A percentile compares a stretch with the other conserved stretches of the same genome.
Conservation (phyloP, 1,284 basidiomycete genomes). For the Ustilago esculenta region DNA sequence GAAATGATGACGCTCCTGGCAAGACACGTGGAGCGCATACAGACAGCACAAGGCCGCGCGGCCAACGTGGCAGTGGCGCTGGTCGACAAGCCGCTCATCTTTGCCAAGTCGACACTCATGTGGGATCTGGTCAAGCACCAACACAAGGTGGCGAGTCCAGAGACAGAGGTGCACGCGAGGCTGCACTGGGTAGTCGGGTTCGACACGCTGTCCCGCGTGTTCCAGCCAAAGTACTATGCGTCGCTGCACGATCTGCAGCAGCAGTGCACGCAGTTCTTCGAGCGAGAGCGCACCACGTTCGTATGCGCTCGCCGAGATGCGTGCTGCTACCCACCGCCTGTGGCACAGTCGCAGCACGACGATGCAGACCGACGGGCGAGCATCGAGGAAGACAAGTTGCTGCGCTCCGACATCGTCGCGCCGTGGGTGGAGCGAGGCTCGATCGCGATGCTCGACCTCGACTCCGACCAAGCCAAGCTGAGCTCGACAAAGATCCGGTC, state of each 20-base stretch:
- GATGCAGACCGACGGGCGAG: slow-evolving; percentile 8
- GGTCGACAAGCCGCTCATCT: slow-evolving; percentile 87
- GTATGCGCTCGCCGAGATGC: slow-evolving; percentile 67
- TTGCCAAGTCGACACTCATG: slow-evolving; percentile 77
- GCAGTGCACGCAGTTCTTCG: slow-evolving; percentile 75
- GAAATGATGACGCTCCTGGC: slow-evolving; percentile 67
- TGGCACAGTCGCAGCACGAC: neutral
- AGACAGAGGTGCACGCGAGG: neutral
- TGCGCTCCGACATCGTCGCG: slow-evolving; percentile 25
- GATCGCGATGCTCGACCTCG: slow-evolving; percentile 46
- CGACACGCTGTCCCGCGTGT: slow-evolving; percentile 87
- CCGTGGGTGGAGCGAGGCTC: slow-evolving; percentile 39
- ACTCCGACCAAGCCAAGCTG: slow-evolving; percentile 27
- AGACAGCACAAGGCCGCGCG: slow-evolving; percentile 3
- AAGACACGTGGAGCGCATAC: slow-evolving; percentile 43
- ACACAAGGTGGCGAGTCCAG: neutral
- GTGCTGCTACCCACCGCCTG: slow-evolving; percentile 23
- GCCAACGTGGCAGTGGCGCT: slow-evolving; percentile 80
- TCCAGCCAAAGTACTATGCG: slow-evolving; percentile 81
- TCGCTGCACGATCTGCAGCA: slow-evolving; percentile 71
- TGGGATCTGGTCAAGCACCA: slow-evolving; percentile 70
- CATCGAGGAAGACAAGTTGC: slow-evolving; percentile 29
- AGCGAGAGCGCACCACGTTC: slow-evolving; percentile 73
- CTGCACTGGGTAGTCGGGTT: slow-evolving; percentile 81
- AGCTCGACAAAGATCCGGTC: slow-evolving; percentile 51